Evolutionary conservation across 192 early-diverging fungal species (phyloP).

Genomic region (Haplosporangium gracile): DNA sequence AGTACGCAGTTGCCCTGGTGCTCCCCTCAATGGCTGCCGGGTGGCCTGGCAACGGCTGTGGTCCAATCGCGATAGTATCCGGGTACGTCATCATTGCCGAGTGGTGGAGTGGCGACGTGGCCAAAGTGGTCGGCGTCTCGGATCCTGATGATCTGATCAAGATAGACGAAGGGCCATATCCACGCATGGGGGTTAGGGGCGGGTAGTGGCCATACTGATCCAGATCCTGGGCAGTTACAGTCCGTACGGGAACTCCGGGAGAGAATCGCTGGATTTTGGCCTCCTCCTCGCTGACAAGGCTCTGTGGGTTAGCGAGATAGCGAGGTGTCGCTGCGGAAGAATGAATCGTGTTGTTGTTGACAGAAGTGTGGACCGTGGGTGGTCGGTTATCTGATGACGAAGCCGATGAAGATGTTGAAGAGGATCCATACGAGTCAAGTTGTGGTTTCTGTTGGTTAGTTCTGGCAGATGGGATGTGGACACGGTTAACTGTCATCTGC

Average conservation of each 20-base stretch:
- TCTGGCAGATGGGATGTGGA: not conserved
- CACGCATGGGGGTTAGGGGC: constrained; percentile 28
- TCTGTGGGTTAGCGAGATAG: constrained; percentile 13
- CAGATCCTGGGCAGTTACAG: not conserved
- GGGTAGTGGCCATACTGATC: constrained; percentile 21
- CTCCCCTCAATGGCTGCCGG: not conserved
- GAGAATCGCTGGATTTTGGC: constrained; percentile 33
- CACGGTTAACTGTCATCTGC: no score
- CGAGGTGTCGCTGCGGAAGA: not conserved
- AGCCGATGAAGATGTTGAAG: not conserved
- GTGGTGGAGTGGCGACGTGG: constrained; percentile 9
- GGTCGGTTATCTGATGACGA: not conserved
- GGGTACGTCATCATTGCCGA: not conserved
- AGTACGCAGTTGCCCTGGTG: not conserved
- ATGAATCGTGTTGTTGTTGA: not conserved
- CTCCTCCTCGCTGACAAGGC: constrained; percentile 38
- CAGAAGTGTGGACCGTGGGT: constrained; percentile 10
- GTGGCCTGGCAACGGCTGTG: not conserved
- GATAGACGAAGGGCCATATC: constrained; percentile 15
- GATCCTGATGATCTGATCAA: constrained; percentile 23
- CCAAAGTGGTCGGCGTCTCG: not conserved
- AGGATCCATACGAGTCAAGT: not conserved
- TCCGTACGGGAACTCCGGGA: constrained; percentile 25
- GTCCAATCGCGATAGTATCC: not conserved
- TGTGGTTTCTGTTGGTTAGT: not conserved